phyloP scores from a whole-genome alignment of 306 rosid genomes.

The Trifolium repens region DNA sequence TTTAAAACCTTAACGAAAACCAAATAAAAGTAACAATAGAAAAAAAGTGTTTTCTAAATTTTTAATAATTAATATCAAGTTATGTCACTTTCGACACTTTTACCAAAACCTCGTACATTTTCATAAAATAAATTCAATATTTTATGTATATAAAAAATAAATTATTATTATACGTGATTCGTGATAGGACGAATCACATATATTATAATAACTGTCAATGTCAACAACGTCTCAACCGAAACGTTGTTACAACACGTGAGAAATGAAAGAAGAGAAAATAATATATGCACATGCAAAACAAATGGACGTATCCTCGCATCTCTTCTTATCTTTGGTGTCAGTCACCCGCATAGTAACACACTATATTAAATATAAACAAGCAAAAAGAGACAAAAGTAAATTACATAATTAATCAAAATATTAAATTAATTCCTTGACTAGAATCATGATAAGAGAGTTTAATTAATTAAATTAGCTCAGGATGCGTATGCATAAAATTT shows the following conservation, averaged over 20 bases:
- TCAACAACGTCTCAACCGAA: not conserved
- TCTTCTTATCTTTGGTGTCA: not conserved
- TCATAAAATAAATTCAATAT: not conserved
- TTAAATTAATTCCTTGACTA: not conserved
- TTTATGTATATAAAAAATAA: not conserved
- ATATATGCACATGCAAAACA: constrained; percentile 4
- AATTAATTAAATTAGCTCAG: not conserved
- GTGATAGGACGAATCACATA: no score
- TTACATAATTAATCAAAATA: not conserved
- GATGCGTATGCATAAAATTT: constrained; percentile 30
- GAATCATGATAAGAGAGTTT: not conserved
- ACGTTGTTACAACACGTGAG: constrained; percentile 7
- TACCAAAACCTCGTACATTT: not conserved
- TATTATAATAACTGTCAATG: not conserved
- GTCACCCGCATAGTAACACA: not conserved
- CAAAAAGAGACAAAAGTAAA: not conserved
- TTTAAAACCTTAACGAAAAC: not conserved
- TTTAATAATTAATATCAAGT: not conserved
- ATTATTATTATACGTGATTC: no score
- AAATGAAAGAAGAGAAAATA: not conserved
- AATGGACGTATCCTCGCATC: not conserved
- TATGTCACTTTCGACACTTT: not conserved
- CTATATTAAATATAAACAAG: not conserved
- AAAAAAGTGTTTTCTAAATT: not conserved
- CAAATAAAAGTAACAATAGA: not conserved